These are phyloP conservation scores for Saturnispora sekii DNA, from an alignment of 805 yeast species.

Conservation along the genomic window DNA sequence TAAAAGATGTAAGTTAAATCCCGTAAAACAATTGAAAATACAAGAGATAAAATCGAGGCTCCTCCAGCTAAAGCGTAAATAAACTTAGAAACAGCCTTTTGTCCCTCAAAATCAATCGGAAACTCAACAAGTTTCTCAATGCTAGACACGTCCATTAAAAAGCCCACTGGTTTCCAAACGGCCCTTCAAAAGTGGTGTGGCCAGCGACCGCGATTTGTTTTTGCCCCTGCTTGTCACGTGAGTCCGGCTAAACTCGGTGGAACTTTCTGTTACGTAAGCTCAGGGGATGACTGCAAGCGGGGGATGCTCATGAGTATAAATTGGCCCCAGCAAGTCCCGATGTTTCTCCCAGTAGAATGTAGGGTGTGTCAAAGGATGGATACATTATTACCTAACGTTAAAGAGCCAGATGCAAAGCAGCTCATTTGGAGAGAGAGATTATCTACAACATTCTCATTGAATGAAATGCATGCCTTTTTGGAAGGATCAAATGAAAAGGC, in stretches of 20 bases:
- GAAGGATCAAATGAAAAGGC: slow-evolving; percentile 42
- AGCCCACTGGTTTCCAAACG: too few species aligned
- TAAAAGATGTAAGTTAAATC: slow-evolving; percentile 32
- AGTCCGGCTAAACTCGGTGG: too few species aligned
- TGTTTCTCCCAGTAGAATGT: too few species aligned
- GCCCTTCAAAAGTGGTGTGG: too few species aligned
- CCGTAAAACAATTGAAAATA: slow-evolving; percentile 40
- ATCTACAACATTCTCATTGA: slow-evolving; percentile 31
- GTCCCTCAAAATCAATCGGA: slow-evolving; percentile 45
- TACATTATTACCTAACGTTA: slow-evolving; percentile 15
- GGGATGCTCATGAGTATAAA: too few species aligned
- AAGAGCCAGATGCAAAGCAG: slow-evolving; percentile 29
- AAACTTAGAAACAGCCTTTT: slow-evolving; percentile 32
- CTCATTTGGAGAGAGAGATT: slow-evolving; percentile 38
- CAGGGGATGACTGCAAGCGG: too few species aligned
- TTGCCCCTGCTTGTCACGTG: too few species aligned
- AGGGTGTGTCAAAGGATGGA: not conserved
- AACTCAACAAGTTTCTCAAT: slow-evolving; percentile 20
- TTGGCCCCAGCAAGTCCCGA: too few species aligned
- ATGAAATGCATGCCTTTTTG: slow-evolving; percentile 44
- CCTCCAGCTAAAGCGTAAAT: slow-evolving; percentile 20
- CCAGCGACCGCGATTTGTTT: too few species aligned
- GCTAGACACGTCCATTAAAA: slow-evolving; percentile 9
- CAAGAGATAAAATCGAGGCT: slow-evolving; percentile 31
- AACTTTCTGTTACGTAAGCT: too few species aligned